Percentiles rank a stretch among this genome's conserved stretches.
Conservation (phyloP, 768 basidiomycete species). For the Xanthoconium purpureum region DNA sequence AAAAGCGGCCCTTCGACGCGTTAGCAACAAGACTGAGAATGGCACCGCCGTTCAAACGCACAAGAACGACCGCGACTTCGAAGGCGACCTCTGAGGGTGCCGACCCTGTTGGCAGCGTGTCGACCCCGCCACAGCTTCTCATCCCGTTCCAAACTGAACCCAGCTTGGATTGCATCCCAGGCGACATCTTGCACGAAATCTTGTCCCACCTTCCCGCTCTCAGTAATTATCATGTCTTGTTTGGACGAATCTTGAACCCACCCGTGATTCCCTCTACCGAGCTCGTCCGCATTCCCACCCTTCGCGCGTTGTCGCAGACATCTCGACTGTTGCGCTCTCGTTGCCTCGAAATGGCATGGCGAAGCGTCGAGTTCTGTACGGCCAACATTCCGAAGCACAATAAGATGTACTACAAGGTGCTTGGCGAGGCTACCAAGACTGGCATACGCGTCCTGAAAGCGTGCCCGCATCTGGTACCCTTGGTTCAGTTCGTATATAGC, state of each 20-base stretch:
- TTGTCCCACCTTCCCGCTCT: conserved; percentile 6
- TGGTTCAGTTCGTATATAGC: conserved; percentile 5
- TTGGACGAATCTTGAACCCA: no score
- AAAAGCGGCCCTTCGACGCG: no score
- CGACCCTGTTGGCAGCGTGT: no score
- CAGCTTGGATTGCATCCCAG: conserved; percentile 5
- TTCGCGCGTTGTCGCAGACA: conserved; percentile 7
- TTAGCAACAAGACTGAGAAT: no score
- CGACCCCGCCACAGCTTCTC: not conserved
- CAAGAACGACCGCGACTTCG: no score
- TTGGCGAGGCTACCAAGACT: not conserved
- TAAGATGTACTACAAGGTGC: not conserved
- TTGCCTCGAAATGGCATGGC: conserved; percentile 17
- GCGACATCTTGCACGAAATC: conserved; percentile 10
- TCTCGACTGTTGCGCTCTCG: conserved; percentile 8
- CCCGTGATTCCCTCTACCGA: no score
- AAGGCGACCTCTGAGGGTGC: no score
- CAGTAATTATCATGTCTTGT: not conserved
- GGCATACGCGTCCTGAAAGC: not conserved
- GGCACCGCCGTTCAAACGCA: no score
- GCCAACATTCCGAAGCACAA: not conserved
- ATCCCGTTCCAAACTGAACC: not conserved
- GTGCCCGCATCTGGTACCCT: not conserved
- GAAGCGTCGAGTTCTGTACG: conserved; percentile 6
- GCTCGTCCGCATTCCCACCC: not conserved